phyloP scores from a whole-genome alignment of 2,329 filamentous ascomycete species.

The Didymellaceae sp. region DNA sequence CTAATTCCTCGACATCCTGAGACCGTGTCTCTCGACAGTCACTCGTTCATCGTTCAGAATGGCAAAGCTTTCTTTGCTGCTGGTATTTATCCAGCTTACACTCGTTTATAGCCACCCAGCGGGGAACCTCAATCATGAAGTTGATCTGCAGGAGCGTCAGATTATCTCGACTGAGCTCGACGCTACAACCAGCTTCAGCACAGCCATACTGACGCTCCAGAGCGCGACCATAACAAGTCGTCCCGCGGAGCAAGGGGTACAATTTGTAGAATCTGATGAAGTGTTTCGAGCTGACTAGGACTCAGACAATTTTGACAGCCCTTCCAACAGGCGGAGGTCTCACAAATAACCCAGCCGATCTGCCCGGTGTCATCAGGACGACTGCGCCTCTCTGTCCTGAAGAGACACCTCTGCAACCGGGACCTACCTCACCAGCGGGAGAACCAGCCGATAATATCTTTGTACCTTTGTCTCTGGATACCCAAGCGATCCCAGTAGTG shows the following conservation, averaged over 20 bases:
- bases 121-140: slow-evolving; percentile 18
- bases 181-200: slow-evolving; percentile 43
- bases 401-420: slow-evolving; percentile 38
- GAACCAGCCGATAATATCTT: slow-evolving; percentile 47
- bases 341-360: slow-evolving; percentile 34
- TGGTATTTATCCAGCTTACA: slow-evolving; percentile 33
- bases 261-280: slow-evolving; percentile 1
- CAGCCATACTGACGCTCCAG: slow-evolving; percentile 36
- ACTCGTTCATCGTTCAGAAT: slow-evolving; percentile 25
- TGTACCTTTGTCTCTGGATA: slow-evolving; percentile 45
- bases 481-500: slow-evolving; percentile 48
- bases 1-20: slow-evolving; percentile 20
- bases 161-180: slow-evolving; percentile 32
- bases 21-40: slow-evolving; percentile 25
- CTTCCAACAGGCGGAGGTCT: slow-evolving; percentile 40
- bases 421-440: slow-evolving; percentile 25
- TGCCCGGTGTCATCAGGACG: slow-evolving; percentile 27
- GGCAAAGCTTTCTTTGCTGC: slow-evolving; percentile 35
- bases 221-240: slow-evolving; percentile 32
- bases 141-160: slow-evolving; percentile 22
- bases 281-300: slow-evolving; percentile 10
- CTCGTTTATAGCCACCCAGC: slow-evolving; percentile 36
- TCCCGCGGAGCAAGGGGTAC: slow-evolving; percentile 39
- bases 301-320: slow-evolving; percentile 39
- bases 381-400: slow-evolving; percentile 34